Evolutionary conservation across 441 rosid genomes (phyloP).

Genomic region (Bruguiera hainesii): DNA sequence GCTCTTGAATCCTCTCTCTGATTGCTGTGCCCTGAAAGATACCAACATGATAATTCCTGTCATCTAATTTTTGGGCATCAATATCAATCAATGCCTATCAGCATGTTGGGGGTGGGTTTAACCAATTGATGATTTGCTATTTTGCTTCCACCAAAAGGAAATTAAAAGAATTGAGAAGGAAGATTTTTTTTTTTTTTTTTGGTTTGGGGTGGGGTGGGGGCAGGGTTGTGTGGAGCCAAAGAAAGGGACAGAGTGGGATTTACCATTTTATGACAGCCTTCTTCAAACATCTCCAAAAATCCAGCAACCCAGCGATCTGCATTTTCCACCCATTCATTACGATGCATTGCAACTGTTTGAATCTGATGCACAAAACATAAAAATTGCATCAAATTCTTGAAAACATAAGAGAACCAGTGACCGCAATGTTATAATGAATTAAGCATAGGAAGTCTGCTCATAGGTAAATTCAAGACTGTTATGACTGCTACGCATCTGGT

Average conservation of each 20-base stretch:
- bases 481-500: no score
- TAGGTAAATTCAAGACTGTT: no score
- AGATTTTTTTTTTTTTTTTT: no score
- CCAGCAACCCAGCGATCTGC: slow-evolving; percentile 82
- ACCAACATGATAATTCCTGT: neutral
- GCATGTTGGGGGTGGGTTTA: no score
- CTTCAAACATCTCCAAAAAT: slow-evolving; percentile 76
- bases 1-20: slow-evolving; percentile 71
- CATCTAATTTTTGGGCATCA: no score
- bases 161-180: neutral
- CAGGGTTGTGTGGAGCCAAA: neutral
- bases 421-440: no score
- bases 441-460: no score
- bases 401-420: no score
- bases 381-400: neutral
- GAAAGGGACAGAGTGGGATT: neutral
- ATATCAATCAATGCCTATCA: no score
- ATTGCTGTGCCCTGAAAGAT: slow-evolving; percentile 66
- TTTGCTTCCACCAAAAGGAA: neutral
- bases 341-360: slow-evolving; percentile 68
- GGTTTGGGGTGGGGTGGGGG: neutral
- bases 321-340: slow-evolving; percentile 78
- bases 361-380: slow-evolving; percentile 30
- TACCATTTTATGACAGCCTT: slow-evolving; percentile 83
- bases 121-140: neutral